A percentile compares a stretch with the other conserved stretches of the same genome.
Evolutionary conservation across 1,139 yeast genomes (phyloP).

Genomic region (Pichia norvegensis): DNA sequence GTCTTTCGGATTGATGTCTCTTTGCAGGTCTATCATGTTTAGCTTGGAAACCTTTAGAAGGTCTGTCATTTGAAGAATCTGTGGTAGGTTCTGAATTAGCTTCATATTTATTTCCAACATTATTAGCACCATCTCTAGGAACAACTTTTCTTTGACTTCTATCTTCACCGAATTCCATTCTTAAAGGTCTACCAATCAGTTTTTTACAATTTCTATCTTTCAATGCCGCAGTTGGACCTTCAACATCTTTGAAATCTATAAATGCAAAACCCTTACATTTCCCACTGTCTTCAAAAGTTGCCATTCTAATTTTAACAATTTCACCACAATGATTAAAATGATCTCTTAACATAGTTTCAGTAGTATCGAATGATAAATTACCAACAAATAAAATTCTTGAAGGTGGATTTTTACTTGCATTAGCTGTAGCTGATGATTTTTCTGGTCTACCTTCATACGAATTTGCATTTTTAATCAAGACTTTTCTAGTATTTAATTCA

Average conservation of each 20-base stretch:
- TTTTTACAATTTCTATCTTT: slow-evolving; percentile 62
- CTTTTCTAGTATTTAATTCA: slow-evolving; percentile 71
- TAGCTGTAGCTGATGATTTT: slow-evolving; percentile 30
- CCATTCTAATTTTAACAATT: slow-evolving; percentile 79
- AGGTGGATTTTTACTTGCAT: slow-evolving; percentile 67
- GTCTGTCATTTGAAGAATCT: slow-evolving; percentile 9
- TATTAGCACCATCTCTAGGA: slow-evolving; percentile 8
- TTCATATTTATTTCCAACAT: neutral
- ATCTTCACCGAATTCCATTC: slow-evolving; percentile 94
- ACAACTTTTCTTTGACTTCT: slow-evolving; percentile 61
- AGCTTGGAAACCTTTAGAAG: slow-evolving; percentile 20
- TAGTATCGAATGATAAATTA: slow-evolving; percentile 87
- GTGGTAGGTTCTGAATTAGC: neutral
- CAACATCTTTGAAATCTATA: slow-evolving; percentile 72
- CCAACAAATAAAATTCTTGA: slow-evolving; percentile 88
- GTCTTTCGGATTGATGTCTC: slow-evolving; percentile 11
- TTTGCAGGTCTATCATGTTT: slow-evolving; percentile 17
- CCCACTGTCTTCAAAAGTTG: slow-evolving; percentile 92
- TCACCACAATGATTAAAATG: slow-evolving; percentile 82
- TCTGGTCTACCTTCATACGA: slow-evolving; percentile 88
- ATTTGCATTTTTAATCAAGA: slow-evolving; percentile 72
- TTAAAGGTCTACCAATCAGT: slow-evolving; percentile 64
- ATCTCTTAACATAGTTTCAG: slow-evolving; percentile 64
- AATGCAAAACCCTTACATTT: slow-evolving; percentile 97
- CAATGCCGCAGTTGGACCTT: slow-evolving; percentile 77